These are phyloP conservation scores for Nicotiana knightiana DNA, from an alignment of 257 asterid genomes.

Conservation along the genomic window DNA sequence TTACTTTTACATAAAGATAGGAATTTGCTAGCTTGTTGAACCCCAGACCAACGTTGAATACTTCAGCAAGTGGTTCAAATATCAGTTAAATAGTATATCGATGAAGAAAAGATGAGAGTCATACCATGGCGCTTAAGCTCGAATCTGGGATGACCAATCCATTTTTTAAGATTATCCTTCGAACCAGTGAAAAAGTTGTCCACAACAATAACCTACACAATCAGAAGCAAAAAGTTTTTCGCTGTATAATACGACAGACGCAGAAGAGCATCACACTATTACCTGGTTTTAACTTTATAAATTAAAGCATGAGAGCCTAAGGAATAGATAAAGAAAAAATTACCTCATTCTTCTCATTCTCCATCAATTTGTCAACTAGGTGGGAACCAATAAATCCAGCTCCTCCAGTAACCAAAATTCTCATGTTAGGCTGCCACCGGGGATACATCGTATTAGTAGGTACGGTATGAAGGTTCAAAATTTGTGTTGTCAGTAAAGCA, in stretches of 20 bases:
- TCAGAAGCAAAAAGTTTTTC: too few species aligned
- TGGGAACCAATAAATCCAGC: conserved; percentile 53
- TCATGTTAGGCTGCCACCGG: conserved; percentile 33
- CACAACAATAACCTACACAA: conserved; percentile 36
- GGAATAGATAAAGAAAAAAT: not conserved
- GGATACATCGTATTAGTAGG: not conserved
- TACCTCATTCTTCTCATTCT: conserved; percentile 51
- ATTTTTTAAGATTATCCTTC: conserved; percentile 35
- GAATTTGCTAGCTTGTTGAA: too few species aligned
- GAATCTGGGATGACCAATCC: conserved; percentile 57
- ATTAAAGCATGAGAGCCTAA: too few species aligned
- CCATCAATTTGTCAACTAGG: conserved; percentile 43
- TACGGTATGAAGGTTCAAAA: not conserved
- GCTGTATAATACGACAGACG: too few species aligned
- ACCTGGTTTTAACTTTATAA: too few species aligned
- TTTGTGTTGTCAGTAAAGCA: not conserved
- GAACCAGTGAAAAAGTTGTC: conserved; percentile 47
- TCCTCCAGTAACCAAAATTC: conserved; percentile 51
- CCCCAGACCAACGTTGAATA: not conserved
- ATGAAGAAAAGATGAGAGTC: not conserved
- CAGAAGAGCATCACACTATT: too few species aligned
- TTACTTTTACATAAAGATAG: not conserved
- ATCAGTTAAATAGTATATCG: not conserved
- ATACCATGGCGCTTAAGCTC: conserved; percentile 53
- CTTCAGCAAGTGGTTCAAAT: not conserved